Conservation (phyloP, 2,329 filamentous ascomycete genomes). For the Aspergillus vadensis region DNA sequence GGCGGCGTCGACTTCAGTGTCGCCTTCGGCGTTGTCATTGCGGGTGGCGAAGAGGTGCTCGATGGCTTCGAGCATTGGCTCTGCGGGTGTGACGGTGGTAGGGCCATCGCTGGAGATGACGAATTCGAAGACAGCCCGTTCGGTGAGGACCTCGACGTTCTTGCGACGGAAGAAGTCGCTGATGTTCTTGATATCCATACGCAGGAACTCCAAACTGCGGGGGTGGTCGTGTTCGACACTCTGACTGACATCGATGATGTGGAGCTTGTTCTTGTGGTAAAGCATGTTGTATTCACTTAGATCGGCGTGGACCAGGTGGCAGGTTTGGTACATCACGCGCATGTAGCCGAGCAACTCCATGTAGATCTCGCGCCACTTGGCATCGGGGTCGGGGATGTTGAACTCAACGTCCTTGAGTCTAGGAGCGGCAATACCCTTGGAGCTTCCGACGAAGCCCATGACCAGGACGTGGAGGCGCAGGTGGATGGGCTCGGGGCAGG, state of each 20-base stretch:
- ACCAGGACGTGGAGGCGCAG: slow-evolving; percentile 93
- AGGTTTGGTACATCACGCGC: slow-evolving; percentile 90
- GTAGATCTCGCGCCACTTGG: slow-evolving; percentile 78
- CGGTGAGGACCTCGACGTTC: slow-evolving; percentile 76
- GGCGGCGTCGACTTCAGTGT: slow-evolving; percentile 72
- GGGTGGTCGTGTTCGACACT: slow-evolving; percentile 97
- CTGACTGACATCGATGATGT: slow-evolving; percentile 97
- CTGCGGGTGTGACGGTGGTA: slow-evolving; percentile 40
- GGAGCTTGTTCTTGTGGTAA: slow-evolving; percentile 78
- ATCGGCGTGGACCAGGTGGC: slow-evolving; percentile 91
- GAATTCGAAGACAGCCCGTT: slow-evolving; percentile 81
- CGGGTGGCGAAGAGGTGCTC: slow-evolving; percentile 67
- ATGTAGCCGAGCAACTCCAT: slow-evolving; percentile 83
- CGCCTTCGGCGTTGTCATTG: slow-evolving; percentile 50
- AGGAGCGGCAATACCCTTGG: slow-evolving; percentile 83
- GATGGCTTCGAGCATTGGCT: slow-evolving; percentile 62
- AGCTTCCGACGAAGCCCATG: slow-evolving; percentile 90
- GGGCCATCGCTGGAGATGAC: slow-evolving; percentile 65
- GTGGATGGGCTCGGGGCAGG: slow-evolving; percentile 84
- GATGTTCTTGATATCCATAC: slow-evolving; percentile 98
- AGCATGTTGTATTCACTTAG: slow-evolving; percentile 97
- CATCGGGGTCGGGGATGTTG: slow-evolving; percentile 65
- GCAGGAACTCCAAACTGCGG: slow-evolving; percentile 84
- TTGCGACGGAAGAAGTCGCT: slow-evolving; percentile 88
- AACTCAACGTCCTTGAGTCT: slow-evolving; percentile 85